A percentile compares a stretch with the other conserved stretches of the same genome.
Evolutionary conservation across 208 protist genomes (phyloP).

Genomic region (Porcisia deanei): DNA sequence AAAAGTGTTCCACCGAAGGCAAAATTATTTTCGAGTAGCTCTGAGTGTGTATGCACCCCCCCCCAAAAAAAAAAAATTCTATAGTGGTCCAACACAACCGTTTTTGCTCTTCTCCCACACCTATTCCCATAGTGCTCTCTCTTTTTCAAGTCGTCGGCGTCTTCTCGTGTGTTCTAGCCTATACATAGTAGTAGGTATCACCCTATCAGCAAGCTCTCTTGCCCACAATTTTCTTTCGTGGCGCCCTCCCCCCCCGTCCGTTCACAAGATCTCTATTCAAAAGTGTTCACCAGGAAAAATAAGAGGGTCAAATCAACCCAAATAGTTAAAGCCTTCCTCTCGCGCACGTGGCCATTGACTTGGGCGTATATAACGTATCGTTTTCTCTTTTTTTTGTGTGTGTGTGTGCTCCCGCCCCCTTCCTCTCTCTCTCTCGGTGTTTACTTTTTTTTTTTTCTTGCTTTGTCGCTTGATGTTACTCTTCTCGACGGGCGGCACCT

Average conservation of each 20-base stretch:
- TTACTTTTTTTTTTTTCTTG: neutral
- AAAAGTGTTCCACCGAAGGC: neutral
- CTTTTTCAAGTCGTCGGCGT: neutral
- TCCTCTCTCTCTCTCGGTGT: neutral
- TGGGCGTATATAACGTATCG: neutral
- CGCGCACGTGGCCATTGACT: neutral
- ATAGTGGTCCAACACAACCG: neutral
- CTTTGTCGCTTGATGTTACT: neutral
- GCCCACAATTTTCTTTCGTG: no score
- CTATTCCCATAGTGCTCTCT: no score
- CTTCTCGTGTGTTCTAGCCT: neutral
- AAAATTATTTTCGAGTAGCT: neutral
- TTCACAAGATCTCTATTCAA: no score
- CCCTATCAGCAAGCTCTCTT: no score
- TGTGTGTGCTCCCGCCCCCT: neutral
- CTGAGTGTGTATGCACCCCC: no score
- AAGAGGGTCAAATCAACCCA: no score
- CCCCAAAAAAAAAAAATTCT: no score
- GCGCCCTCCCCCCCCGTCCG: no score
- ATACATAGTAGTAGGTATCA: neutral
- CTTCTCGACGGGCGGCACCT: no score
- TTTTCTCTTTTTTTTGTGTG: neutral
- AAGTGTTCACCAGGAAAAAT: no score
- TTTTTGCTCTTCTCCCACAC: neutral
- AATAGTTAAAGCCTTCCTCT: neutral